Conservation (phyloP, 257 asterid genomes). For the Apocynum venetum region DNA sequence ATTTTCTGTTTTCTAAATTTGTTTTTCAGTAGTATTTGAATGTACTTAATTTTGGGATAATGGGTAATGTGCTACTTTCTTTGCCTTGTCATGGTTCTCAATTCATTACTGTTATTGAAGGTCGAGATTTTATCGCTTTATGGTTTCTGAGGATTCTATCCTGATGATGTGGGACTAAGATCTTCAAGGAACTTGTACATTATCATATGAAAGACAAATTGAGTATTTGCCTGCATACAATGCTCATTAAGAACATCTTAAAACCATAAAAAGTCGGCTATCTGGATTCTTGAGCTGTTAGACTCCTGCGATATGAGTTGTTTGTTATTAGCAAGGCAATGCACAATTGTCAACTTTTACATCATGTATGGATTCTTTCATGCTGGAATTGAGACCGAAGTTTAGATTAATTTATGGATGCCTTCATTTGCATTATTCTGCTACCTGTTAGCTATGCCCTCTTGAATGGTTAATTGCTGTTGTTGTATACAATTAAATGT, state of each 20-base stretch:
- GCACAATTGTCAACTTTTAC: not conserved
- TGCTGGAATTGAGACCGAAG: not conserved
- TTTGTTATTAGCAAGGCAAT: not conserved
- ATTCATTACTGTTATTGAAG: not conserved
- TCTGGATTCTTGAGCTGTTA: not conserved
- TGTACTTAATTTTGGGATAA: not conserved
- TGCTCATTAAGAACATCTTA: not conserved
- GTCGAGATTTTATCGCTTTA: not conserved
- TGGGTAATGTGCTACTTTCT: slow-evolving; percentile 1
- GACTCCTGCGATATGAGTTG: not conserved
- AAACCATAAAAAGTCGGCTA: not conserved
- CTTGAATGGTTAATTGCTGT: slow-evolving; percentile 5
- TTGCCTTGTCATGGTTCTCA: not conserved
- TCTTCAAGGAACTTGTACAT: not conserved
- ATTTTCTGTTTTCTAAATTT: not conserved
- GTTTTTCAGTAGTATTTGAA: not conserved
- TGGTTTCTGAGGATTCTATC: not conserved
- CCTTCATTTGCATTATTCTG: not conserved
- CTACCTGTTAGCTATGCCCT: not conserved
- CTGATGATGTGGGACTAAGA: not conserved
- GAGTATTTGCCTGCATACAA: not conserved
- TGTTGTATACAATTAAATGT: slow-evolving; percentile 20
- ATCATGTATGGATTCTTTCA: not conserved
- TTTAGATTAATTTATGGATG: not conserved
- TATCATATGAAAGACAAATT: not conserved